phyloP scores from a whole-genome alignment of 2,329 filamentous ascomycete genomes.

The Aspergillus glaucus region DNA sequence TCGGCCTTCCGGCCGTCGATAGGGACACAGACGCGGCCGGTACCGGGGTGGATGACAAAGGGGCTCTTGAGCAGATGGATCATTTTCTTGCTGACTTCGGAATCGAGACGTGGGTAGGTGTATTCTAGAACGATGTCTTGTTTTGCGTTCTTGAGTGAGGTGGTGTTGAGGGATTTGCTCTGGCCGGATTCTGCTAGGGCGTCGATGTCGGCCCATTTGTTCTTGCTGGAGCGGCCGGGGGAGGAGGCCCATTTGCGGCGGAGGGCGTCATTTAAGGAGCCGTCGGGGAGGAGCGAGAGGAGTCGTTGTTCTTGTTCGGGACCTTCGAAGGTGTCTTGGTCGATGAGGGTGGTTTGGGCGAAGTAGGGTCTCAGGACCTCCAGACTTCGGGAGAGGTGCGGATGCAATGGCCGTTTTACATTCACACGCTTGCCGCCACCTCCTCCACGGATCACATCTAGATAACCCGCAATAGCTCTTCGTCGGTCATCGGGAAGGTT shows the following conservation, averaged over 20 bases:
- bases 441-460: constrained; percentile 84
- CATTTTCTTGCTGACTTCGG: constrained; percentile 93
- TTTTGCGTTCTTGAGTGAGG: constrained; percentile 76
- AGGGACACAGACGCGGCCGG: constrained; percentile 88
- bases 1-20: constrained; percentile 72
- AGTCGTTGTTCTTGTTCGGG: constrained; percentile 68
- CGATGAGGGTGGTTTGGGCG: constrained; percentile 69
- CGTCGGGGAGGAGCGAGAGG: constrained; percentile 78
- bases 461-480: constrained; percentile 76
- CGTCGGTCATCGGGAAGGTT: constrained; percentile 79
- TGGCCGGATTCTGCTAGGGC: constrained; percentile 69
- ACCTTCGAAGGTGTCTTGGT: constrained; percentile 78
- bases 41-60: constrained; percentile 93
- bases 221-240: constrained; percentile 66
- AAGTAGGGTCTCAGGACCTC: constrained; percentile 81
- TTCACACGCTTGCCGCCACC: constrained; percentile 82
- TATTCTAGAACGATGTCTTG: constrained; percentile 96
- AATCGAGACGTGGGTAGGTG: constrained; percentile 93
- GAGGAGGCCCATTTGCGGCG: constrained; percentile 86
- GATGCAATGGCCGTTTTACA: constrained; percentile 75
- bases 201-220: constrained; percentile 95
- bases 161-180: constrained; percentile 64
- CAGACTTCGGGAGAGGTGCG: constrained; percentile 79
- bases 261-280: constrained; percentile 66
- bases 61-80: constrained; percentile 97